Evolutionary conservation across 169 alveolate species (phyloP).

Genomic region (Plasmodium vivax): DNA sequence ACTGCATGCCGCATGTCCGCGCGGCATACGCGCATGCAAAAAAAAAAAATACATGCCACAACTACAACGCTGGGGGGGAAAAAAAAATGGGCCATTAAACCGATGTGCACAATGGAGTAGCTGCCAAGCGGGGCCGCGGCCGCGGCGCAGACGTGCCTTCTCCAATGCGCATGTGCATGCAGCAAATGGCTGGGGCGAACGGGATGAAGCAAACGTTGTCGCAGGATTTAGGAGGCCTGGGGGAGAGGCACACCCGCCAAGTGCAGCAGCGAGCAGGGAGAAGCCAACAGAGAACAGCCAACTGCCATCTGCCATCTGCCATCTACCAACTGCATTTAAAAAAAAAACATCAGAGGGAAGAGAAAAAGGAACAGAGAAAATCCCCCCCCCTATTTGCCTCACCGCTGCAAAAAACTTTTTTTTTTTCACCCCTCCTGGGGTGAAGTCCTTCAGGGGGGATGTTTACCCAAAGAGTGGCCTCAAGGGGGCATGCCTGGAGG

Average conservation of each 20-base stretch:
- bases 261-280: neutral
- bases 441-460: neutral
- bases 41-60: no score
- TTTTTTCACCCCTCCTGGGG: neutral
- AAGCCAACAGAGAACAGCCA: no score
- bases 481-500: neutral
- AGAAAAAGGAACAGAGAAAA: neutral
- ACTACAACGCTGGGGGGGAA: no score
- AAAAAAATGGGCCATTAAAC: no score
- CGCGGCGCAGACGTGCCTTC: neutral
- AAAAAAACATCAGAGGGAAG: neutral
- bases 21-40: no score
- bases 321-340: neutral
- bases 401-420: neutral
- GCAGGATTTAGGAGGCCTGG: neutral
- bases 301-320: no score
- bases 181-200: neutral
- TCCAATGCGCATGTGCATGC: neutral
- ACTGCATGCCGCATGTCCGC: no score
- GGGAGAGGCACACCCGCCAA: neutral
- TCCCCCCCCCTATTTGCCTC: neutral
- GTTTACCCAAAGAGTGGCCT: neutral
- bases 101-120: neutral
- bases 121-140: neutral
- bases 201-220: neutral